Conservation (phyloP, 306 rosid genomes). For the Pyrus pyrifolia region DNA sequence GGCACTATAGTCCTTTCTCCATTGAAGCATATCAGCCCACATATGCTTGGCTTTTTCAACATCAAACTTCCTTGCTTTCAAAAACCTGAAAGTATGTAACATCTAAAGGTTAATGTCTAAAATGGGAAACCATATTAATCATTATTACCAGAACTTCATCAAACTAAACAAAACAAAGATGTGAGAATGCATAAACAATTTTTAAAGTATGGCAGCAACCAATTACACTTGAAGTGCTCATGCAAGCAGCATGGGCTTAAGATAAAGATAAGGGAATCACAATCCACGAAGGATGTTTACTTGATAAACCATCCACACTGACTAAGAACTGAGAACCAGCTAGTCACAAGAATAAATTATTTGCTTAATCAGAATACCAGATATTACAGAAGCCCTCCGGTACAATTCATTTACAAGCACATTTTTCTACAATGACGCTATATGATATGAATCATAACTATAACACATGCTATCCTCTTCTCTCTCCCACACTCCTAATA, state of each 20-base stretch:
- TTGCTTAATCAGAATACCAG: background rate
- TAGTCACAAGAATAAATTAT: background rate
- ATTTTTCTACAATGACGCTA: background rate
- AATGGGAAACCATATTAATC: background rate
- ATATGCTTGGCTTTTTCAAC: conserved; percentile 84
- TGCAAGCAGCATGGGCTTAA: background rate
- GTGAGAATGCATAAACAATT: background rate
- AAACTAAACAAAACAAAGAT: background rate
- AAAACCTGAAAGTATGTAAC: conserved; percentile 45
- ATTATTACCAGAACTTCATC: background rate
- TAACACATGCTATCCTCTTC: background rate
- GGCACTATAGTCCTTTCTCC: conserved; percentile 82
- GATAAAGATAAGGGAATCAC: background rate
- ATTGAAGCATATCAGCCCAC: conserved; percentile 95
- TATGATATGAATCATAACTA: background rate
- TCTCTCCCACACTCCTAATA: background rate
- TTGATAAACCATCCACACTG: background rate
- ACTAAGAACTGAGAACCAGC: background rate
- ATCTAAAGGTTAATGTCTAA: background rate
- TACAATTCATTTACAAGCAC: background rate
- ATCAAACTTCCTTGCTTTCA: conserved; percentile 94
- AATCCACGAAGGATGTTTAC: background rate
- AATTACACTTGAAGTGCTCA: background rate
- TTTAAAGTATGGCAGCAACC: background rate
- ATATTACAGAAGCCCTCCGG: background rate